These are phyloP conservation scores for Gynochthodes officinalis DNA, from an alignment of 257 asterid species.

Conservation along the genomic window DNA sequence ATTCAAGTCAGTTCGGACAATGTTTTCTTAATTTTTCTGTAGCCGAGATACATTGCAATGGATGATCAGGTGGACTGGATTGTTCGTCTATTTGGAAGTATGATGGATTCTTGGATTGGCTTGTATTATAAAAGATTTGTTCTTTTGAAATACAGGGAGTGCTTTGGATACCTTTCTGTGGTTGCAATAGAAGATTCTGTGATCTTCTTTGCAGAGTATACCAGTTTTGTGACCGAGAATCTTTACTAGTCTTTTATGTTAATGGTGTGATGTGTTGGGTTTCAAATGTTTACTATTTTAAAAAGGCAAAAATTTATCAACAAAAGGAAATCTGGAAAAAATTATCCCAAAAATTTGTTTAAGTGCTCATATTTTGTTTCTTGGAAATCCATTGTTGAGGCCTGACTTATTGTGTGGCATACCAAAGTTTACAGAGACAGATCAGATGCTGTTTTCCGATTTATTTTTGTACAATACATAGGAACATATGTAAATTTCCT, in stretches of 20 bases:
- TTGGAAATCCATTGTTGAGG: neutral
- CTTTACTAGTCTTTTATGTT: neutral
- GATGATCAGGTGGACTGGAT: neutral
- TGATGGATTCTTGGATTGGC: neutral
- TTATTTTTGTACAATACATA: neutral
- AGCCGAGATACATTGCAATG: neutral
- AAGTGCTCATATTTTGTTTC: neutral
- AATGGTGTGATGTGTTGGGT: neutral
- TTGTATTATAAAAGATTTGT: neutral
- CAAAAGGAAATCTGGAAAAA: neutral
- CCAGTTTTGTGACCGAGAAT: neutral
- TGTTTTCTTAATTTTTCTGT: neutral
- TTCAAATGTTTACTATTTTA: neutral
- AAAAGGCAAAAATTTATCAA: neutral
- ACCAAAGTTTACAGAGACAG: neutral
- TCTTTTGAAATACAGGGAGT: neutral
- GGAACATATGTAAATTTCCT: neutral
- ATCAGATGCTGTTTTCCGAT: neutral
- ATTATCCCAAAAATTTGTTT: neutral
- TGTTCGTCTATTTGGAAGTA: neutral
- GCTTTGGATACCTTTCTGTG: neutral
- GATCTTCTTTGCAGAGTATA: neutral
- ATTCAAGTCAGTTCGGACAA: neutral
- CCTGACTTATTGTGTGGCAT: neutral
- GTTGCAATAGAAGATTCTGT: too few species aligned